Base-by-base conservation (phyloP, 768 basidiomycete species). In the Suillus lakei region DNA sequence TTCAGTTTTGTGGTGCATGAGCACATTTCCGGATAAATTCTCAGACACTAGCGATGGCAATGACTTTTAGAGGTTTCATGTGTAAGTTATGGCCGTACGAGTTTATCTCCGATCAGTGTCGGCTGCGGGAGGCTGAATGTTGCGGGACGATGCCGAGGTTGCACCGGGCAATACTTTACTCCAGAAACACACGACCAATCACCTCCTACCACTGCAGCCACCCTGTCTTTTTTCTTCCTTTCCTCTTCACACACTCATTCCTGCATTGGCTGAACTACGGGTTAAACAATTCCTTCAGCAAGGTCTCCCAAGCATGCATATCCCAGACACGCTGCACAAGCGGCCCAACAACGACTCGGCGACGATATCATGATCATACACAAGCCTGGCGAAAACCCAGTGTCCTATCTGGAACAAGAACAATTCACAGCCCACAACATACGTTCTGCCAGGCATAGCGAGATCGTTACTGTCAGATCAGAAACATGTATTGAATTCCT, bases 231-330 rank as follows among this genome's bases (percentile, higher is more conserved):
- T 16, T 51, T 28, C 23, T 26, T 26, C 26, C 23, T 28, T 66
- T 68, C 54, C 65, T 61, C 39, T 66, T 69, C 54, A 61, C 63
- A 23, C 68, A 66, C 18, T 73, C 67, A 21, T 72, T 69, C 1
- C 61, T 66, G 48, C 67, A 62, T 32, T 53, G 64, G 38, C 69
- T 64, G 39, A 64, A 67, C 51, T 67, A 68, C 7, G 67, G 67
- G n/a, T 62, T 50, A 54, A 68, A 15, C 41, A 71, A 66, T 63
- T 32, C 16, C 43, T 15, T 21, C 21, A 53, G 51, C 51, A 50
- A 28, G 15, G 26, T 16, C 26, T 28, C 50, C 7, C 15, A 51
- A 26, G 9, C 23, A 50, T 26, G 13, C 23, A 23, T 26, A 50
- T 50, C 48, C 2, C 26, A 50, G 16, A 28, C 48, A 28, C 6